phyloP scores from a whole-genome alignment of 75 land plant genomes.

The Azolla pinnata region DNA sequence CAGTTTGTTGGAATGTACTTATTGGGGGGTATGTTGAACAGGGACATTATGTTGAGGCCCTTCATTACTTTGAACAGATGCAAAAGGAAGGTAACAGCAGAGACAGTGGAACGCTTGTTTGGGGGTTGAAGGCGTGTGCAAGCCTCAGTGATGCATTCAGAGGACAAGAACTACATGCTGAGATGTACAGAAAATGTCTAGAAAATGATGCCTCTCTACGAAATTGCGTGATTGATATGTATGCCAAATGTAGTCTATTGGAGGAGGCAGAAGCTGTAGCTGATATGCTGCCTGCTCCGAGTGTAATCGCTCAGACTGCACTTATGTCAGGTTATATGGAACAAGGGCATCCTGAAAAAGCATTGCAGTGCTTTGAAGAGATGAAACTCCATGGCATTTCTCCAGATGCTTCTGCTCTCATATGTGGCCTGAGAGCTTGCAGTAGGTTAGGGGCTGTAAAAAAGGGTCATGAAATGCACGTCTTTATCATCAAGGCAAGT shows the following conservation, averaged over 20 bases:
- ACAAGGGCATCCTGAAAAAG: not conserved
- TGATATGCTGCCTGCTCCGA: not conserved
- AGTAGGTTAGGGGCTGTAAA: conserved; percentile 2
- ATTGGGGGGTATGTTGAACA: conserved; percentile 17
- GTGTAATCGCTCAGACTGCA: conserved; percentile 4
- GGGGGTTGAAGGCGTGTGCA: conserved; percentile 7
- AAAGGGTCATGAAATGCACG: conserved; percentile 17
- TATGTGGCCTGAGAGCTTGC: conserved; percentile 17
- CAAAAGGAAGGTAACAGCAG: conserved; percentile 6
- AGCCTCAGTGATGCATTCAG: conserved; percentile 7
- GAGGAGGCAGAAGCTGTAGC: conserved; percentile 4
- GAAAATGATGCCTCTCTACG: conserved; percentile 1
- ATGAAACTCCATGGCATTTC: conserved; percentile 5
- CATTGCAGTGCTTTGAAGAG: conserved; percentile 3
- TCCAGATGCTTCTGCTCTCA: conserved; percentile 15
- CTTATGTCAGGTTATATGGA: conserved; percentile 2
- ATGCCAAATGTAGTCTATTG: conserved; percentile 9
- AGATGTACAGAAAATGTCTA: not conserved
- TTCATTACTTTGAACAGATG: conserved; percentile 18
- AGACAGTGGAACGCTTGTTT: conserved; percentile 10
- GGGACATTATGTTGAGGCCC: conserved; percentile 10
- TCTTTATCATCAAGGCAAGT: conserved; percentile 11
- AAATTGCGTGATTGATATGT: conserved; percentile 14
- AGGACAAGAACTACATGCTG: conserved; percentile 3
- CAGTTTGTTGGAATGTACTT: conserved; percentile 13